A percentile compares a stretch with the other conserved stretches of the same genome.
Evolutionary conservation across 2,329 filamentous ascomycete genomes (phyloP).

Genomic region (Lojkania enalia): DNA sequence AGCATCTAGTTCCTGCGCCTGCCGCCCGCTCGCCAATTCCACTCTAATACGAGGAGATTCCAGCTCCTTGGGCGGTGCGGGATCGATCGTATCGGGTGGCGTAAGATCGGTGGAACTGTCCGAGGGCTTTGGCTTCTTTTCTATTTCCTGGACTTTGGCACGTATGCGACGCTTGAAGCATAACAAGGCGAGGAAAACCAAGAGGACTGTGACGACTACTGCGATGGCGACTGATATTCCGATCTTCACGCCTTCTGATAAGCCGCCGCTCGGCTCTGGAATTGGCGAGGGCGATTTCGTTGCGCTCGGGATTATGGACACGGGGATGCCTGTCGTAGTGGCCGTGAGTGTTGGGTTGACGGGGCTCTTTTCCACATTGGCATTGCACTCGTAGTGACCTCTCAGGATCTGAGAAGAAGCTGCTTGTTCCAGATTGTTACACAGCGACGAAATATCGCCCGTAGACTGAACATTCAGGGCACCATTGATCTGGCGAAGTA

Average conservation of each 20-base stretch:
- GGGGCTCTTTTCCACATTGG: slow-evolving; percentile 11
- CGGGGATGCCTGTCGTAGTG: not conserved
- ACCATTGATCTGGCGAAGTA: slow-evolving; percentile 17
- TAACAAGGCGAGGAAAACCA: slow-evolving; percentile 2
- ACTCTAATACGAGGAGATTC: slow-evolving; percentile 10
- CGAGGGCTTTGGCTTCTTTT: slow-evolving; percentile 2
- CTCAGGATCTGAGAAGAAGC: not conserved
- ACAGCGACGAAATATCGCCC: slow-evolving; percentile 18
- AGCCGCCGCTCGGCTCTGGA: not conserved
- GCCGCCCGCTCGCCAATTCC: slow-evolving; percentile 10
- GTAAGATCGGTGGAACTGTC: not conserved
- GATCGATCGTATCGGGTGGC: slow-evolving; percentile 1
- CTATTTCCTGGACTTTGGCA: slow-evolving; percentile 17
- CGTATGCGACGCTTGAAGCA: slow-evolving; percentile 16
- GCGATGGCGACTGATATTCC: slow-evolving; percentile 3
- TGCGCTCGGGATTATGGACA: not conserved
- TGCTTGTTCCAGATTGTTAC: slow-evolving; percentile 13
- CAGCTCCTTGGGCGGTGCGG: slow-evolving; percentile 16
- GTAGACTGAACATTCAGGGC: slow-evolving; percentile 20
- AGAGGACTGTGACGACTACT: slow-evolving; percentile 6
- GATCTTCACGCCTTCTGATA: not conserved
- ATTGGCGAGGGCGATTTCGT: not conserved
- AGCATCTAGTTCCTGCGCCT: slow-evolving; percentile 13
- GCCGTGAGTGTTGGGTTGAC: not conserved
- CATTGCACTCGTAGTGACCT: slow-evolving; percentile 23